A percentile compares a stretch with the other conserved stretches of the same genome.
phyloP scores from a whole-genome alignment of 2,329 filamentous ascomycete species.

The Claviceps humidiphila region DNA sequence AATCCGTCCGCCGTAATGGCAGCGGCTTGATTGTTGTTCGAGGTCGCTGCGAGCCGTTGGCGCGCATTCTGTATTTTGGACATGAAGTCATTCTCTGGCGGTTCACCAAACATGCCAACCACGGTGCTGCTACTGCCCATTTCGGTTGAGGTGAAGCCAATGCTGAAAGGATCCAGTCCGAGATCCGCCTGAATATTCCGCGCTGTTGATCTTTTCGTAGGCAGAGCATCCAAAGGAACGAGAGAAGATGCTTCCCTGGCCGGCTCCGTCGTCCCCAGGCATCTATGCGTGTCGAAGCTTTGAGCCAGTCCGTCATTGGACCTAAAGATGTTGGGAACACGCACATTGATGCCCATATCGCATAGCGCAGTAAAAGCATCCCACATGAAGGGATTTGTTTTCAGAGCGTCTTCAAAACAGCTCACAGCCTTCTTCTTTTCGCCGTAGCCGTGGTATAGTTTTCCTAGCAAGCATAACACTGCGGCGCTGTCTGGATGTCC shows the following conservation, averaged over 20 bases:
- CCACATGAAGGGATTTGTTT: conserved; percentile 93
- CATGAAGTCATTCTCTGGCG: conserved; percentile 41
- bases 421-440: conserved; percentile 71
- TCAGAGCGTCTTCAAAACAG: conserved; percentile 79
- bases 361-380: conserved; percentile 85
- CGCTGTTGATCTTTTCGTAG: conserved; percentile 26
- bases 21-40: conserved; percentile 23
- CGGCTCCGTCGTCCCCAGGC: conserved; percentile 15
- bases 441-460: conserved; percentile 73
- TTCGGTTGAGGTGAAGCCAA: conserved; percentile 26
- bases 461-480: conserved; percentile 72
- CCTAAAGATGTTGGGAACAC: conserved; percentile 77
- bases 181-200: conserved; percentile 25
- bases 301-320: conserved; percentile 43
- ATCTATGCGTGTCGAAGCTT: conserved; percentile 27
- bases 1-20: conserved; percentile 38
- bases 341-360: conserved; percentile 71
- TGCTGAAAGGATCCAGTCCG: conserved; percentile 38
- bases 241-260: conserved; percentile 20
- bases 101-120: conserved; percentile 26
- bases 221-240: conserved; percentile 24
- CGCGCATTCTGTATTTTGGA: conserved; percentile 40
- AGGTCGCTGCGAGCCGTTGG: conserved; percentile 28
- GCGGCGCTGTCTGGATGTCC: conserved; percentile 72
- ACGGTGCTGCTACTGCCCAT: conserved; percentile 28